Percentiles rank a stretch among this genome's conserved stretches.
Evolutionary conservation across 768 basidiomycete genomes (phyloP).

Genomic region (Fomitopsis serialis): DNA sequence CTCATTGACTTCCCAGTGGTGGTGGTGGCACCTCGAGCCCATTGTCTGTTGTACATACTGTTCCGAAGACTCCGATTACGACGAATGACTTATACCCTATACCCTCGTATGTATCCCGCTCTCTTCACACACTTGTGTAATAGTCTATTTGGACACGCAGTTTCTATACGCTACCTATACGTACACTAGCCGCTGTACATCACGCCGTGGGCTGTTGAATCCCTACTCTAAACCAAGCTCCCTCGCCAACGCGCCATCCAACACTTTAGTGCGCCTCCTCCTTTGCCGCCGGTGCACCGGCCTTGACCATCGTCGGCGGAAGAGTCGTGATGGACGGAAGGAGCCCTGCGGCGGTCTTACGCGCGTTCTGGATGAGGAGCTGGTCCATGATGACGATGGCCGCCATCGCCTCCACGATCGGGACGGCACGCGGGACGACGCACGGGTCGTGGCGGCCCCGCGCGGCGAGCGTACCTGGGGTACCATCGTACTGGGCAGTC

Average conservation of each 20-base stretch:
- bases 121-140: not conserved
- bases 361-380: slow-evolving; percentile 83
- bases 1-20: slow-evolving; percentile 50
- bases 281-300: slow-evolving; percentile 18
- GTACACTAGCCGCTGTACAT: not conserved
- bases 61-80: slow-evolving; percentile 45
- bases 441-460: slow-evolving; percentile 96
- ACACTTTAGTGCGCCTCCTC: not conserved
- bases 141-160: slow-evolving; percentile 1
- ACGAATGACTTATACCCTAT: slow-evolving; percentile 25
- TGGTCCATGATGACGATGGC: slow-evolving; percentile 93
- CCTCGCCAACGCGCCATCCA: not conserved
- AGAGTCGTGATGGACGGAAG: slow-evolving; percentile 87
- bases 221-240: not conserved
- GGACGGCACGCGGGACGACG: slow-evolving; percentile 94
- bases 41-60: slow-evolving; percentile 55
- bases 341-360: slow-evolving; percentile 64
- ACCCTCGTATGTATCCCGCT: not conserved
- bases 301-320: slow-evolving; percentile 87
- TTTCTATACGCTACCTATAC: not conserved
- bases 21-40: slow-evolving; percentile 74
- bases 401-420: slow-evolving; percentile 98
- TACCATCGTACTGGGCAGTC: slow-evolving; percentile 93
- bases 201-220: not conserved
- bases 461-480: slow-evolving; percentile 80